Conservation (phyloP, 768 basidiomycete genomes). For the Tricholomella constricta region DNA sequence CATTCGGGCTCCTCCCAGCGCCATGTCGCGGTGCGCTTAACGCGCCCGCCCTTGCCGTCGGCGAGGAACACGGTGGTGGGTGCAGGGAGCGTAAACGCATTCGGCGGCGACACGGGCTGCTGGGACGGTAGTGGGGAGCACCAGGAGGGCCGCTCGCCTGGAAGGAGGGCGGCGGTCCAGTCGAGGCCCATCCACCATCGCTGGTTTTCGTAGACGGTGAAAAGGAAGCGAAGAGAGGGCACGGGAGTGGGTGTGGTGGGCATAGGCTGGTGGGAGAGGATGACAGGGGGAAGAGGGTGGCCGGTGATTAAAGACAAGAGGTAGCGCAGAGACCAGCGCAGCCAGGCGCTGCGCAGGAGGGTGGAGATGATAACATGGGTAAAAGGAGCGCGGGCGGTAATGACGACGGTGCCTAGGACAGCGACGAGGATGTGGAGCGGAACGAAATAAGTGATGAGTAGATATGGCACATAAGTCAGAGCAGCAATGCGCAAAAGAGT, state of each 20-base stretch:
- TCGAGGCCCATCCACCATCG: conserved; percentile 98
- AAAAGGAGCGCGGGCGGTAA: conserved; percentile 73
- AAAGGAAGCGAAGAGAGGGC: conserved; percentile 70
- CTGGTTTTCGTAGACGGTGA: conserved; percentile 93
- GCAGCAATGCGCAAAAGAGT: conserved; percentile 57
- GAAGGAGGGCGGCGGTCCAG: conserved; percentile 92
- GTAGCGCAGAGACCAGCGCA: conserved; percentile 63
- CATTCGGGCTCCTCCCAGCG: conserved; percentile 92
- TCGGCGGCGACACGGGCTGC: conserved; percentile 68
- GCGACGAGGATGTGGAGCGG: conserved; percentile 64
- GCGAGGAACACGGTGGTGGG: conserved; percentile 59
- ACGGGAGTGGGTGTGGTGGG: conserved; percentile 34
- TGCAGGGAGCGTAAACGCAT: conserved; percentile 67
- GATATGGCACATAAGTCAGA: conserved; percentile 63
- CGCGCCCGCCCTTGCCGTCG: conserved; percentile 44
- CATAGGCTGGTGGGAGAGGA: conserved; percentile 35
- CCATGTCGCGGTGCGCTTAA: conserved; percentile 82
- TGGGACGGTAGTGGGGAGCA: conserved; percentile 49
- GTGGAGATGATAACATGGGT: conserved; percentile 52
- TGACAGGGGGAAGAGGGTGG: conserved; percentile 46
- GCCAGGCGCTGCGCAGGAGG: conserved; percentile 65
- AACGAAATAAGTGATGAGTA: conserved; percentile 63
- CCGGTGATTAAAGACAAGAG: conserved; percentile 56
- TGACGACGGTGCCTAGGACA: conserved; percentile 40
- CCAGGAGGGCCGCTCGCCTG: conserved; percentile 90